A percentile compares a stretch with the other conserved stretches of the same genome.
phyloP scores from a whole-genome alignment of 768 basidiomycete species.

The Cyclocybe cylindracea region DNA sequence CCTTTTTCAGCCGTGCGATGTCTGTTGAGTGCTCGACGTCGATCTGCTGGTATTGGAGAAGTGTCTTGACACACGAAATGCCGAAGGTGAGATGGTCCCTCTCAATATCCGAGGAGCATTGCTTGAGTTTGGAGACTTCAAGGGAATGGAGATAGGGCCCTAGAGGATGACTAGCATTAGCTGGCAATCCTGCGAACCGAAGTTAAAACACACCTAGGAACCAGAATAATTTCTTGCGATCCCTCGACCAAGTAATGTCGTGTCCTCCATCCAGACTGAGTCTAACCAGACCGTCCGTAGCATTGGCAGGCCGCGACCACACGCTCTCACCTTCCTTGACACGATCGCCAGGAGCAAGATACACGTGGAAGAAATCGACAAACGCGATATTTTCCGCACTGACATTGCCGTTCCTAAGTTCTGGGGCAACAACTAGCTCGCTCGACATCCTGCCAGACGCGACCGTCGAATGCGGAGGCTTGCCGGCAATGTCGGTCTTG shows the following conservation, averaged over 20 bases:
- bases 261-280: slow-evolving; percentile 77
- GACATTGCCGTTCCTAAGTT: slow-evolving; percentile 9
- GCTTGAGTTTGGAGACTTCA: slow-evolving; percentile 50
- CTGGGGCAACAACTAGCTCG: slow-evolving; percentile 52
- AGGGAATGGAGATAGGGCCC: slow-evolving; percentile 67
- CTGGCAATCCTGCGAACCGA: background rate
- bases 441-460: slow-evolving; percentile 58
- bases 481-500: slow-evolving; percentile 45
- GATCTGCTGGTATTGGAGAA: slow-evolving; percentile 61
- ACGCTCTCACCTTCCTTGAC: slow-evolving; percentile 44
- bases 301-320: slow-evolving; percentile 73
- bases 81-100: slow-evolving; percentile 58
- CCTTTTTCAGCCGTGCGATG: slow-evolving; percentile 55
- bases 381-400: slow-evolving; percentile 52
- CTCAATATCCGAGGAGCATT: slow-evolving; percentile 50
- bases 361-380: slow-evolving; percentile 70
- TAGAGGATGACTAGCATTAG: slow-evolving; percentile 18
- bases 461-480: slow-evolving; percentile 47
- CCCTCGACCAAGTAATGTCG: slow-evolving; percentile 61
- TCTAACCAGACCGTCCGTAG: slow-evolving; percentile 59
- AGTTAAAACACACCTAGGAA: slow-evolving; percentile 55
- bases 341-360: slow-evolving; percentile 46
- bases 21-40: slow-evolving; percentile 63
- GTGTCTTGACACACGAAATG: slow-evolving; percentile 56
- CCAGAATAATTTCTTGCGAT: slow-evolving; percentile 72